Base-by-base conservation (phyloP, 2,329 filamentous ascomycete species). In the Trichoderma sp. region DNA sequence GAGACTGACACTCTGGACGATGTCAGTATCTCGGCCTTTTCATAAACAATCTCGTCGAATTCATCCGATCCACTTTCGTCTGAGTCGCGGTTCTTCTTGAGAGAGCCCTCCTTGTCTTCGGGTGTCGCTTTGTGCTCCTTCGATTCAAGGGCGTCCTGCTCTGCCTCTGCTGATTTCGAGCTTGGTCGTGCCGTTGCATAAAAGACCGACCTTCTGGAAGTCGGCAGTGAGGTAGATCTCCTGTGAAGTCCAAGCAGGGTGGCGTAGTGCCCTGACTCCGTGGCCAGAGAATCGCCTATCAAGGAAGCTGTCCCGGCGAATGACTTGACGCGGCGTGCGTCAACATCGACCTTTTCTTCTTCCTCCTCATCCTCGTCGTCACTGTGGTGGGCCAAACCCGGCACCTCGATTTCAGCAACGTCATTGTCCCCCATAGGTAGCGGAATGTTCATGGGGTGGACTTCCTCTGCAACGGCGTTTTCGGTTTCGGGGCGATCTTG, bases 371-470 rank as follows among this genome's bases (percentile, higher is more conserved):
- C 86, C 69, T 93, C 92, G 16, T 92, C 91, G 74, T 94, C 91
- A 75, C 87, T 90, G 78, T 91, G 88, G 14, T 83, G 83, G 1
- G 89, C 90, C 6, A 95, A 87, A 0, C 93, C 93, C 4, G 93
- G 93, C 62, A 95, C 89, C 80, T 97, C 93, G 59, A 97, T 97
- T 81, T 97, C 94, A 63, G 92, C 89, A 8, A 96, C 85, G 80
- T 97, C 94, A 65, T 91, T 88, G 45, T 90, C 87, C 29, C 87
- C 87, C 56, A 92, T 85, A 0, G 94, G 94, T 11, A 97, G 85
- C n/a, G 94, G 91, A 77, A 95, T 89, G 56, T 83, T 79, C 24
- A 79, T 79, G 1, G 86, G 85, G 35, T 84, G 81, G 18, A 80
- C 78, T 38, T 82, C 80, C 76, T 85, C 81, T 38, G 75, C 76